Evolutionary conservation across 148 eudicot species (phyloP).

Genomic region (Fagopyrum homotropicum): DNA sequence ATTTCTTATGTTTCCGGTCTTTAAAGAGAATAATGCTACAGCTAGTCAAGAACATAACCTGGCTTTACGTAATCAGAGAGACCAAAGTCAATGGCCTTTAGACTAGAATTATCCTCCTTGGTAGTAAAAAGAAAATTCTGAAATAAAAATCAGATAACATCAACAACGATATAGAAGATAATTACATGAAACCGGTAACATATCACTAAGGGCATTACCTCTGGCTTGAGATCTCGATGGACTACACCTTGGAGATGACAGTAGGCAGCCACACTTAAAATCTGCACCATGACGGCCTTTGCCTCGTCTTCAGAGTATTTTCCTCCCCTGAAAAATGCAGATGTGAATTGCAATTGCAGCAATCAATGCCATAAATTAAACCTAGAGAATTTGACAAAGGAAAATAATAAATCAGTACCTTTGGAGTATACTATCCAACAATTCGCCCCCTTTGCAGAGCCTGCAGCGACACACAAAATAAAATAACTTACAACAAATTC

Average conservation of each 20-base stretch:
- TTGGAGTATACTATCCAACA: constrained; percentile 78
- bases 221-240: constrained; percentile 96
- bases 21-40: constrained; percentile 2
- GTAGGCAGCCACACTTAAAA: constrained; percentile 74
- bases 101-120: constrained; percentile 68
- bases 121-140: constrained; percentile 87
- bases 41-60: constrained; percentile 36
- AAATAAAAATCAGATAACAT: constrained; percentile 19
- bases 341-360: background rate
- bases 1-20: background rate
- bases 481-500: background rate
- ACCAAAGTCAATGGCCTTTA: constrained; percentile 95
- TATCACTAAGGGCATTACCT: constrained; percentile 35
- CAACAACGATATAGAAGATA: background rate
- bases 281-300: constrained; percentile 77
- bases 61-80: constrained; percentile 97
- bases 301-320: constrained; percentile 95
- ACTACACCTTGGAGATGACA: constrained; percentile 98
- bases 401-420: constrained; percentile 32
- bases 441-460: constrained; percentile 91
- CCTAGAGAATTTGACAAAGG: background rate
- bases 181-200: background rate
- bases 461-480: constrained; percentile 23
- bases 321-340: constrained; percentile 64
- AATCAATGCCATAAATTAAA: background rate